Conservation (phyloP, 345 rosid genomes). For the Chamaenerion angustifolium region DNA sequence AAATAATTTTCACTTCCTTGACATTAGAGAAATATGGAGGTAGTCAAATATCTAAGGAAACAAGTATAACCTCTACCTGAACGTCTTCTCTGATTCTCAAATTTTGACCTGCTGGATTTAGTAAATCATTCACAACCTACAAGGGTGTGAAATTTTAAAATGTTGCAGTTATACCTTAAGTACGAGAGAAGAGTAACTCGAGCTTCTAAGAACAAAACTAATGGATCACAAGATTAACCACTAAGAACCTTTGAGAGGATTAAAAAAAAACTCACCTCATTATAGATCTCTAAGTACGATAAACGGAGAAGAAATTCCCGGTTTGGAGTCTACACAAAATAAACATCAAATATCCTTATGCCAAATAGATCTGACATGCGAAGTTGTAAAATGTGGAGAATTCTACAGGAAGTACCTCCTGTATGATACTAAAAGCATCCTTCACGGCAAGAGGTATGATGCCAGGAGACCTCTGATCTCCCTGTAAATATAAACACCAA, state of each 20-base stretch:
- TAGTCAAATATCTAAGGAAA: not conserved
- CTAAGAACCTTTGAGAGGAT: slow-evolving; percentile 1
- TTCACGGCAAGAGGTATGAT: slow-evolving; percentile 92
- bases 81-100: slow-evolving; percentile 95
- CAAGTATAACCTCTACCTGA: slow-evolving; percentile 38
- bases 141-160: slow-evolving; percentile 2
- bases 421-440: slow-evolving; percentile 93
- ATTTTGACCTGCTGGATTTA: slow-evolving; percentile 95
- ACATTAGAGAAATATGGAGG: too few relatives aligned
- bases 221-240: slow-evolving; percentile 2
- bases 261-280: slow-evolving; percentile 61
- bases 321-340: slow-evolving; percentile 61
- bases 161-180: too few relatives aligned
- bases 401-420: slow-evolving; percentile 54
- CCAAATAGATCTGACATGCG: not conserved
- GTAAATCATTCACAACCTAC: slow-evolving; percentile 93
- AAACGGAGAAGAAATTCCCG: slow-evolving; percentile 93
- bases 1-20: too few relatives aligned
- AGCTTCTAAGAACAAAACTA: slow-evolving; percentile 4
- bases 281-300: slow-evolving; percentile 93
- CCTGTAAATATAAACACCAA: slow-evolving; percentile 36
- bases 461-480: slow-evolving; percentile 99
- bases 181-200: slow-evolving; percentile 3
- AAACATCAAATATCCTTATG: not conserved
- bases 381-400: slow-evolving; percentile 4